phyloP scores from a whole-genome alignment of 169 alveolate genomes.

The Sarcocystis neurona region DNA sequence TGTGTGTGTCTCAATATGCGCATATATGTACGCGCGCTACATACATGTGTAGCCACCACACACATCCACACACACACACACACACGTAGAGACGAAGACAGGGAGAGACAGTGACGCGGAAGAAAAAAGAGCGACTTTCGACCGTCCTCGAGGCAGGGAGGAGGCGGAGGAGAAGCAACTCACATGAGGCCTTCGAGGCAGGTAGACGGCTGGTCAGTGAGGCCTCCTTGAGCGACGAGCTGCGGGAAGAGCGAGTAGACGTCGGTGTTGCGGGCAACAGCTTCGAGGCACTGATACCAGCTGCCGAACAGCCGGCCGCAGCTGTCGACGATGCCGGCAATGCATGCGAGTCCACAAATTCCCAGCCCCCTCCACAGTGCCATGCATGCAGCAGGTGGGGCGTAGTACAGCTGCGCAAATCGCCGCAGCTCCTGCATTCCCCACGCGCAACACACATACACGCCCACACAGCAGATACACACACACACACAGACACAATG shows the following conservation, averaged over 20 bases:
- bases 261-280: slow-evolving; percentile 48
- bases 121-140: background rate
- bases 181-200: slow-evolving; percentile 62
- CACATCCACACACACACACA: background rate
- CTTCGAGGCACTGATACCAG: slow-evolving; percentile 63
- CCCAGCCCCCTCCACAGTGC: slow-evolving; percentile 50
- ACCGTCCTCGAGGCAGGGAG: background rate
- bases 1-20: background rate
- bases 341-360: slow-evolving; percentile 20
- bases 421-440: slow-evolving; percentile 37
- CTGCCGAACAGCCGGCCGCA: slow-evolving; percentile 53
- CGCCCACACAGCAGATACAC: background rate
- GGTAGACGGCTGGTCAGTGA: slow-evolving; percentile 57
- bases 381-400: slow-evolving; percentile 41
- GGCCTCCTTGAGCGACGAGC: slow-evolving; percentile 28
- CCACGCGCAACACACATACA: too few relatives aligned
- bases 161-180: background rate
- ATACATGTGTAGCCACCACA: too few relatives aligned
- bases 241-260: slow-evolving; percentile 41
- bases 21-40: too few relatives aligned
- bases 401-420: slow-evolving; percentile 9
- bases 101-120: background rate
- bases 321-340: slow-evolving; percentile 53
- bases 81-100: background rate
- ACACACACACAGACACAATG: background rate